Percentiles rank a stretch among this genome's conserved stretches.
Conservation (phyloP, 2,329 filamentous ascomycete species). For the Fusarium sambucinum region DNA sequence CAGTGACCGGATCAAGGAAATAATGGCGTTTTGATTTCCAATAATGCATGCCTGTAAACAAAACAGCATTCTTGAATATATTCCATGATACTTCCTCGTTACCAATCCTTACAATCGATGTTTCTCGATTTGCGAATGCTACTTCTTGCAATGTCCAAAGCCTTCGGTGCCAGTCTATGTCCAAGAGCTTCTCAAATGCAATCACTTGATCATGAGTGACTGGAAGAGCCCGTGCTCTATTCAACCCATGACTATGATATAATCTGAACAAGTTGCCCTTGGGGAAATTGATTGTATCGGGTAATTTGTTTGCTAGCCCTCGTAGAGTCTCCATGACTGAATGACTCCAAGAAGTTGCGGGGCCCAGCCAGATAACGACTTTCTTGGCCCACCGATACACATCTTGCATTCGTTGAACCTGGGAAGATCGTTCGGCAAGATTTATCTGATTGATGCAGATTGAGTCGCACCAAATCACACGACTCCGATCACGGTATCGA, state of each 20-base stretch:
- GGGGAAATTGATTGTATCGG: background rate
- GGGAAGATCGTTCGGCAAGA: background rate
- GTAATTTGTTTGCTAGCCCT: background rate
- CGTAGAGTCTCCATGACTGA: background rate
- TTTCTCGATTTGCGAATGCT: background rate
- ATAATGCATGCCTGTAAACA: background rate
- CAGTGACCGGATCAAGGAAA: no score
- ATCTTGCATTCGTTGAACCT: slow-evolving; percentile 13
- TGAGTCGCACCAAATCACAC: slow-evolving; percentile 11
- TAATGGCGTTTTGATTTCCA: background rate
- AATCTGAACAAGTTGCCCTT: no score
- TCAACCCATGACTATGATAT: no score
- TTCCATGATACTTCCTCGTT: background rate
- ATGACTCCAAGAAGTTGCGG: background rate
- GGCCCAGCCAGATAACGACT: slow-evolving; percentile 12
- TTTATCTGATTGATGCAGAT: slow-evolving; percentile 15
- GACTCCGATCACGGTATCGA: background rate
- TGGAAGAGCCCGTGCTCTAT: no score
- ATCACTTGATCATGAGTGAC: background rate
- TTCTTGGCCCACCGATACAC: background rate
- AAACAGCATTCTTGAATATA: background rate
- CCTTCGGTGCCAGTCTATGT: background rate
- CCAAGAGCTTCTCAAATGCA: background rate
- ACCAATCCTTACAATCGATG: background rate
- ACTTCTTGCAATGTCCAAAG: background rate